Percentiles rank a stretch among this genome's conserved stretches.
phyloP scores from a whole-genome alignment of 1,139 yeast genomes.

The Scheffersomyces quercinus region DNA sequence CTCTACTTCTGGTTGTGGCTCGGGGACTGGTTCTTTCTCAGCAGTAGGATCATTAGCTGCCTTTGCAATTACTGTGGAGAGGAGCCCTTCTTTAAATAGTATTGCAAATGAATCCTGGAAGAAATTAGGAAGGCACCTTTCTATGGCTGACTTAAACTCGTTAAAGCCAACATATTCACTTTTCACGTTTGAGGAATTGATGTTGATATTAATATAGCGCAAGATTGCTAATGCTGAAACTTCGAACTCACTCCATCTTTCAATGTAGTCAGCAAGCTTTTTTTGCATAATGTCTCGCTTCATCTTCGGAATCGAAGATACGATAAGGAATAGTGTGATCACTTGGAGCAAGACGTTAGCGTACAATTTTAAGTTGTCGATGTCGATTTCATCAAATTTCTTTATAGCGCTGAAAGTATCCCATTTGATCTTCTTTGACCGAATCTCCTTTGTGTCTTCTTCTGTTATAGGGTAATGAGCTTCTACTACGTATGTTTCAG shows the following conservation, averaged over 20 bases:
- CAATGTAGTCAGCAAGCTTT: slow-evolving; percentile 12
- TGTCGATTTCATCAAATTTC: slow-evolving; percentile 28
- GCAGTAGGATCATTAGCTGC: not conserved
- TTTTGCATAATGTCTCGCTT: slow-evolving; percentile 23
- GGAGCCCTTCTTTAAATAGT: slow-evolving; percentile 36
- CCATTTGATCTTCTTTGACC: slow-evolving; percentile 25
- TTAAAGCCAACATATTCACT: slow-evolving; percentile 25
- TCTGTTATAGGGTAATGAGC: slow-evolving; percentile 7
- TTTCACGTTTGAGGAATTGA: slow-evolving; percentile 21
- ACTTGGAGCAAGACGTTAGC: slow-evolving; percentile 32
- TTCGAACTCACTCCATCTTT: slow-evolving; percentile 38
- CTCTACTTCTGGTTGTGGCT: not conserved
- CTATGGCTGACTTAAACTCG: slow-evolving; percentile 34
- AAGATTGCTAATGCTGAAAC: slow-evolving; percentile 34
- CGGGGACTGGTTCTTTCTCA: not conserved
- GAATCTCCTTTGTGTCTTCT: slow-evolving; percentile 13
- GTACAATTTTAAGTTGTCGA: slow-evolving; percentile 29
- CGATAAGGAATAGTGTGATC: slow-evolving; percentile 42
- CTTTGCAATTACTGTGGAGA: slow-evolving; percentile 3
- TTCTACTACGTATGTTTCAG: slow-evolving; percentile 10
- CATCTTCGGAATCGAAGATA: slow-evolving; percentile 25
- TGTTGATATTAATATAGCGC: slow-evolving; percentile 42
- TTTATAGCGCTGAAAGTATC: slow-evolving; percentile 16
- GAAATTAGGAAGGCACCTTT: slow-evolving; percentile 34
- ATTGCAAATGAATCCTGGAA: slow-evolving; percentile 32